Evolutionary conservation across 139 green algal genomes (phyloP), one percentile per base, ranked within the genome.

Genomic region (Trebouxia sp.): DNA sequence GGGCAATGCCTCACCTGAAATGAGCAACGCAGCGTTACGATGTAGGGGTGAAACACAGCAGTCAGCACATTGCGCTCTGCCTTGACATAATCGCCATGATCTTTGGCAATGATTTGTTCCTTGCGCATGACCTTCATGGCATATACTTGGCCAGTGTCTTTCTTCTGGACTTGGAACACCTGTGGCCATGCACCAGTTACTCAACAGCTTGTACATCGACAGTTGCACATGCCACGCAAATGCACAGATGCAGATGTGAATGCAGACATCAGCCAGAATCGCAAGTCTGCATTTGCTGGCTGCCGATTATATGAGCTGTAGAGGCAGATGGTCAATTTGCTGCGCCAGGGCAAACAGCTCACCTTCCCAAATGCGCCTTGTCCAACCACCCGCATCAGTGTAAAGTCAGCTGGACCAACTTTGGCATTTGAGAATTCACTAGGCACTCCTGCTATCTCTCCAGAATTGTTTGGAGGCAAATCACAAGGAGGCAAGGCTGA

Each of bases 361-460:
- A 92, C 90, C 90, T 99, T 99, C 80, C 96, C 96, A 85, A 99
- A 99, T 11, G 96, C 94, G 38, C 96, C 96, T 85, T 98, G 94
- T 1, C 96, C 96, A 56, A 99, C 94, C 7, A 99, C 92, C 1
- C 90, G 81, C 69, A 99, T 86, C 78, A 99, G 85, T 69, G 98
- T 90, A 87, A 99, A 99, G 83, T 98, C 93, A 24, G 90, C 83
- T 6, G 95, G 93, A 0, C 89, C 89, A 26, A 97, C 55, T 80
- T 88, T 91, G 74, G 69, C n/a, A 35, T 56, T 51, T n/a, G 41
- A 26, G 24, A 51, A 38, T 26, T 30, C 39, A 41, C 69, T 77
- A 26, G 69, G 69, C 69, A 56, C 26, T 24, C 72, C 72, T 66
- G 72, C 72, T 66, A 55, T 30, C 47, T 65, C 42, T 17, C 72